phyloP scores from a whole-genome alignment of 805 yeast species.

The Cephaloascus albidus region DNA sequence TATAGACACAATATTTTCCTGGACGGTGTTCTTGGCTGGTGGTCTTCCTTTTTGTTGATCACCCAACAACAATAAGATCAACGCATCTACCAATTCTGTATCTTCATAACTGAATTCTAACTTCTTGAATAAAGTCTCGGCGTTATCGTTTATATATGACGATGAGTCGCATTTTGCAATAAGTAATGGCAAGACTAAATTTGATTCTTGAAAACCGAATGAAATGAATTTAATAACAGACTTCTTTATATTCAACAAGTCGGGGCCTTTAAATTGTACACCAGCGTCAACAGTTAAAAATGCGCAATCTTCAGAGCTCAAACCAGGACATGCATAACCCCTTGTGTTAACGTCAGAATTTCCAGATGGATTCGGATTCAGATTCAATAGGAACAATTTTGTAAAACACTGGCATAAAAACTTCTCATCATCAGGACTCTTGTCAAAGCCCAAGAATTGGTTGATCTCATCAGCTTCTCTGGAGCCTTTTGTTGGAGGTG shows the following conservation, averaged over 20 bases:
- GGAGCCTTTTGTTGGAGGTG: slow-evolving; percentile 36
- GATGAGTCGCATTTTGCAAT: slow-evolving; percentile 57
- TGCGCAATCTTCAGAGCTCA: slow-evolving; percentile 42
- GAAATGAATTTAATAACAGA: slow-evolving; percentile 33
- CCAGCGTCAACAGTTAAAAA: slow-evolving; percentile 69
- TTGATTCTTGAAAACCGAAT: slow-evolving; percentile 26
- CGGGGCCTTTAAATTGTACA: slow-evolving; percentile 37
- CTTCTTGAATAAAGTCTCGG: slow-evolving; percentile 42
- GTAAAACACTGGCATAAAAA: slow-evolving; percentile 40
- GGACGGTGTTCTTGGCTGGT: slow-evolving; percentile 44
- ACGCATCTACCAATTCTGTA: slow-evolving; percentile 24
- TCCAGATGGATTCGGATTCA: slow-evolving; percentile 21
- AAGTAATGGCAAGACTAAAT: slow-evolving; percentile 38
- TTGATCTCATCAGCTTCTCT: slow-evolving; percentile 27
- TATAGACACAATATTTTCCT: slow-evolving; percentile 44
- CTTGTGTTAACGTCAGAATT: slow-evolving; percentile 26
- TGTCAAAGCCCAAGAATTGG: slow-evolving; percentile 23
- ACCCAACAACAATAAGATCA: slow-evolving; percentile 47
- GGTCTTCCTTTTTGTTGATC: slow-evolving; percentile 26
- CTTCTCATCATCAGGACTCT: slow-evolving; percentile 24
- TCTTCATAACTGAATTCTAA: slow-evolving; percentile 45
- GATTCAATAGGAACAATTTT: slow-evolving; percentile 48
- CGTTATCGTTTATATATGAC: slow-evolving; percentile 44
- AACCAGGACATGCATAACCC: slow-evolving; percentile 51
- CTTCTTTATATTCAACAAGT: slow-evolving; percentile 24